phyloP scores from a whole-genome alignment of 805 yeast genomes.

The Cephaloascus fragrans region DNA sequence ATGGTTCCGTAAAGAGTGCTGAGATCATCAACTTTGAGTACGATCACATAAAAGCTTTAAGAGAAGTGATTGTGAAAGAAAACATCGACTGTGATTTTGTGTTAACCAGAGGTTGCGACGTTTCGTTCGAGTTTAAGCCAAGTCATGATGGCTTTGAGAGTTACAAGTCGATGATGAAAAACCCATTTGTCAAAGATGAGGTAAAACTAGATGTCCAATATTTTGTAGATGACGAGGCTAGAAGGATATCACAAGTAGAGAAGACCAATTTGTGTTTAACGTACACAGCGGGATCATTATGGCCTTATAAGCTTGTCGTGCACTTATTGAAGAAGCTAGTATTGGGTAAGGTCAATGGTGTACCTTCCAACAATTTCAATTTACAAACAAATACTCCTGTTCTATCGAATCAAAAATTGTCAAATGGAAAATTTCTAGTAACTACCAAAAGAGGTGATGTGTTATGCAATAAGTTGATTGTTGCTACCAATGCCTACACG shows the following conservation, averaged over 20 bases:
- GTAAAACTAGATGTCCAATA: constrained; percentile 5
- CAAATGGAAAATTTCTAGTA: constrained; percentile 19
- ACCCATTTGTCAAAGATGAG: constrained; percentile 4
- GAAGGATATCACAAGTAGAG: constrained; percentile 3
- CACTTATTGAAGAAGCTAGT: constrained; percentile 2
- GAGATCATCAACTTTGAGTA: constrained; percentile 6
- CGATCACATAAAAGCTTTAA: constrained; percentile 5
- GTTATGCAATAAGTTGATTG: constrained; percentile 6
- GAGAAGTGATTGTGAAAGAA: constrained; percentile 1
- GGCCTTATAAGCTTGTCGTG: constrained; percentile 6
- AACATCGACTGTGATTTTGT: constrained; percentile 5
- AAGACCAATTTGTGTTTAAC: constrained; percentile 5
- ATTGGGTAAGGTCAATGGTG: neutral
- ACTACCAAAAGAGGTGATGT: constrained; percentile 16
- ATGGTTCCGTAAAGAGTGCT: constrained; percentile 2
- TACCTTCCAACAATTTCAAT: constrained; percentile 3
- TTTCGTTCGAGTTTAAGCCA: constrained; percentile 2
- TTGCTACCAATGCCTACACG: neutral
- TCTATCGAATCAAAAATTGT: constrained; percentile 1
- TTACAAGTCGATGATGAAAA: constrained; percentile 3
- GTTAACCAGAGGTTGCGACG: constrained; percentile 6
- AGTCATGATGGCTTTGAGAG: neutral
- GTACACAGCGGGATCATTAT: constrained; percentile 6
- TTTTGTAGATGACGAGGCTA: constrained; percentile 4
- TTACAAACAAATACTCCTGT: constrained; percentile 5